phyloP scores from a whole-genome alignment of 805 yeast species.

The Kazachstania africana region DNA sequence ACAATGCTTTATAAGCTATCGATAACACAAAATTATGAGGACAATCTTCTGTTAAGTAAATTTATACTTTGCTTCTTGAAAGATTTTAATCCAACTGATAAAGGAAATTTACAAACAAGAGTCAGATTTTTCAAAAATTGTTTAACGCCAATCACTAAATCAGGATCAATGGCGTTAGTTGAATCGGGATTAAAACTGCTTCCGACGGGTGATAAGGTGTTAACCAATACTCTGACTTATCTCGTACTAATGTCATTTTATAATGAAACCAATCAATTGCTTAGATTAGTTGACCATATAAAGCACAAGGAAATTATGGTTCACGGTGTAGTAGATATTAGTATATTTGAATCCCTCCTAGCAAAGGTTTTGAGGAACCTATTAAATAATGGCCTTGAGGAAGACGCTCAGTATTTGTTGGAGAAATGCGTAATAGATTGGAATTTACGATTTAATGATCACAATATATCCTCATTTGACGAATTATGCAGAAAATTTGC shows the following conservation, averaged over 20 bases:
- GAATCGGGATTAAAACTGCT: slow-evolving; percentile 1
- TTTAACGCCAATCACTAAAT: slow-evolving; percentile 6
- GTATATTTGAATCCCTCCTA: not conserved
- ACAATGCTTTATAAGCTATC: slow-evolving; percentile 15
- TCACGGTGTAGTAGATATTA: too few species aligned
- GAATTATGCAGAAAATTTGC: not conserved
- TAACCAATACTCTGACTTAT: too few species aligned
- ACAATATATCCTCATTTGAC: not conserved
- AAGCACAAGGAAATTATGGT: too few species aligned
- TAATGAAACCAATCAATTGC: slow-evolving; percentile 13
- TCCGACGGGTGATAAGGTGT: not conserved
- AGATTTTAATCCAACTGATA: too few species aligned
- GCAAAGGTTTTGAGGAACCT: slow-evolving; percentile 1
- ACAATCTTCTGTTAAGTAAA: too few species aligned
- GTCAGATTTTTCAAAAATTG: slow-evolving; percentile 12
- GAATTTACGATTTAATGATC: not conserved
- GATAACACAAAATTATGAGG: too few species aligned
- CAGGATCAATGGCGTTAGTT: slow-evolving; percentile 10
- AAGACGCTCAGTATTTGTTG: not conserved
- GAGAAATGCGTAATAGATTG: too few species aligned
- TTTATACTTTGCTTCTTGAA: too few species aligned
- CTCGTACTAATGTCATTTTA: too few species aligned
- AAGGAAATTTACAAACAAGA: too few species aligned
- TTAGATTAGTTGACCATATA: slow-evolving; percentile 7
- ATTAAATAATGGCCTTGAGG: not conserved